Evolutionary conservation across 2,329 filamentous ascomycete species (phyloP), one percentile per base, ranked within the genome.

Genomic region (Thyridium curvatum): DNA sequence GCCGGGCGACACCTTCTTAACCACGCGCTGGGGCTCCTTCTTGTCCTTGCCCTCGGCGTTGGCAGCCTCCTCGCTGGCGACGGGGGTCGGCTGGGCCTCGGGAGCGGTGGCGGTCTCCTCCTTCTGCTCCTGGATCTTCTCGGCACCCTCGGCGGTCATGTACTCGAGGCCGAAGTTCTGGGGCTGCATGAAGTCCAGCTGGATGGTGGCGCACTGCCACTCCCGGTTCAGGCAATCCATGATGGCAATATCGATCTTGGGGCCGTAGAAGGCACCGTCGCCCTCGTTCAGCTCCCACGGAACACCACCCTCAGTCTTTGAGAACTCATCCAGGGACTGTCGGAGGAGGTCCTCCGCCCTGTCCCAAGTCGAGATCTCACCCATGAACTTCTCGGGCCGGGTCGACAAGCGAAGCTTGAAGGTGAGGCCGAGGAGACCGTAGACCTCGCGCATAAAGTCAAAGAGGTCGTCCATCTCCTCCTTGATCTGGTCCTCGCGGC

Each of bases 231-330:
- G 71, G 34, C 87, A 87, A 63, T 96, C 91, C 37, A 82, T 83
- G 55, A 98, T 90, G 45, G 87, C 94, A 56, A 98, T 93, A 54
- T 98, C 93, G 52, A 97, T 95, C 77, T 97, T 98, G 37, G 93
- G 93, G 2, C 93, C 93, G 61, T 98, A 98, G 68, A 97, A 98
- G 38, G 93, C 93, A 57, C 93, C 93, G 53, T 98, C 93, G 41
- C 91, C 93, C 43, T 88, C 84, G 64, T 97, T 95, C 37, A 95
- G 71, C 60, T 87, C 84, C 93, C 93, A 98, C 46, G 80, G 71
- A 28, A 80, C 74, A 43, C 82, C 77, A 33, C 46, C 55, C 15
- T 62, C 62, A 41, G 62, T 60, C 15, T 64, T 65, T 41, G 78
- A 74, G 61, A 96, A 97, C 46, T 82, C 74, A 48, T 93, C 77